phyloP scores from a whole-genome alignment of 352 stramenopile genomes.

The Phytophthora multivora region DNA sequence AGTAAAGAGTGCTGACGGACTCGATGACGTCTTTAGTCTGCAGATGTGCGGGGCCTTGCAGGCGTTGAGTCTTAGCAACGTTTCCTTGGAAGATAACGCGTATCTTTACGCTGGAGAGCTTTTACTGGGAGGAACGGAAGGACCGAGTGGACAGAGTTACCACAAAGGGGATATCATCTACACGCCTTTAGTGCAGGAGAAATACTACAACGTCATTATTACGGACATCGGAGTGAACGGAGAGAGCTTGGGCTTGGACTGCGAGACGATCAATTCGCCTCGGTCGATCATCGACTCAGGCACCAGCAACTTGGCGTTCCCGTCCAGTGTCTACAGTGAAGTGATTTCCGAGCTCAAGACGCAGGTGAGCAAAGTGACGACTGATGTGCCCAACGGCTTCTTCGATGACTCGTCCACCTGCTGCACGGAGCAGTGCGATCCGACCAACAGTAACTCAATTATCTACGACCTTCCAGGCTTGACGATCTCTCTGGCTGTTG shows the following conservation, averaged over 20 bases:
- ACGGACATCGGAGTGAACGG: conserved; percentile 65
- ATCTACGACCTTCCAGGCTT: conserved; percentile 71
- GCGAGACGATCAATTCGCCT: conserved; percentile 74
- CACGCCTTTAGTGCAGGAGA: conserved; percentile 73
- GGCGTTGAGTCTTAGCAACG: conserved; percentile 46
- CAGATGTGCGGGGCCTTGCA: conserved; percentile 84
- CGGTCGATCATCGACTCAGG: conserved; percentile 78
- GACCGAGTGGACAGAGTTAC: conserved; percentile 53
- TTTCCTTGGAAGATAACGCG: conserved; percentile 35
- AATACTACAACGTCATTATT: conserved; percentile 82
- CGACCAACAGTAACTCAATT: conserved; percentile 55
- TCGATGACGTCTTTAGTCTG: conserved; percentile 71
- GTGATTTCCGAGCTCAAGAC: conserved; percentile 60
- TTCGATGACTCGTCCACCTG: conserved; percentile 77
- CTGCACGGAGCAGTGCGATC: conserved; percentile 70
- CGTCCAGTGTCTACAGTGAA: conserved; percentile 62
- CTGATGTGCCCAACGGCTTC: conserved; percentile 54
- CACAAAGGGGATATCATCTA: conserved; percentile 70
- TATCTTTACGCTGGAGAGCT: conserved; percentile 65
- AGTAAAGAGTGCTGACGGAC: conserved; percentile 30
- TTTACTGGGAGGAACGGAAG: conserved; percentile 59
- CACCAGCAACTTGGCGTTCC: conserved; percentile 83
- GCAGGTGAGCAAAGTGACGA: conserved; percentile 53
- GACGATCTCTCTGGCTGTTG: conserved; percentile 63
- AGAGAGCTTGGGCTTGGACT: conserved; percentile 53